A percentile compares a stretch with the other conserved stretches of the same genome.
Conservation (phyloP, 805 yeast genomes). For the Metschnikowia borealis region DNA sequence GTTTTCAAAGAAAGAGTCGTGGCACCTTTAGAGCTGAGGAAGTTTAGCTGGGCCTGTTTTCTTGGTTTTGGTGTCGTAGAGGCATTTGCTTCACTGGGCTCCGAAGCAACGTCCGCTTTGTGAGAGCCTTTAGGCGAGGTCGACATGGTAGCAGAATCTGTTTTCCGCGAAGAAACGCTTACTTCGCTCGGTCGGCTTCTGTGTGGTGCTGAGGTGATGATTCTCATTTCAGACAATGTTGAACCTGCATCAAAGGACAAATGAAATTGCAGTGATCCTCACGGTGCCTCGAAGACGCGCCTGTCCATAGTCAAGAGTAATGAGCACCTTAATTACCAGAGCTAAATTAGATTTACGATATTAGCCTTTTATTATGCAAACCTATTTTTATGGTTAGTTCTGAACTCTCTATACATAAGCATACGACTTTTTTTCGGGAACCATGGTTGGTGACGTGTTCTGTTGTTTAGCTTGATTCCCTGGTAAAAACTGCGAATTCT, state of each 20-base stretch:
- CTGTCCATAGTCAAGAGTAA: not conserved
- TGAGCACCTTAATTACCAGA: not conserved
- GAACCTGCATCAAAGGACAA: constrained; percentile 1
- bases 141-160: not conserved
- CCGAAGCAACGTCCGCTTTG: not conserved
- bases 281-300: not conserved
- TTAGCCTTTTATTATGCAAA: no score
- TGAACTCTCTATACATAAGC: no score
- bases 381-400: no score
- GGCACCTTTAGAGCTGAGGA: constrained; percentile 5
- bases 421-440: no score
- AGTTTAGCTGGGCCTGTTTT: constrained; percentile 17
- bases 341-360: no score
- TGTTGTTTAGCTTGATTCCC: no score
- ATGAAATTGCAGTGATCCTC: not conserved
- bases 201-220: not conserved
- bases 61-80: constrained; percentile 4
- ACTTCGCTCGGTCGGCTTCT: not conserved
- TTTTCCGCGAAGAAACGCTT: not conserved
- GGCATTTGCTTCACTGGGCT: not conserved
- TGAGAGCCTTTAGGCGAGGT: not conserved
- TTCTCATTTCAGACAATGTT: constrained; percentile 3
- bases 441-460: no score
- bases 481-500: no score
- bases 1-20: constrained; percentile 1